Conservation (phyloP, 257 asterid genomes). For the Haberlea rhodopensis region DNA sequence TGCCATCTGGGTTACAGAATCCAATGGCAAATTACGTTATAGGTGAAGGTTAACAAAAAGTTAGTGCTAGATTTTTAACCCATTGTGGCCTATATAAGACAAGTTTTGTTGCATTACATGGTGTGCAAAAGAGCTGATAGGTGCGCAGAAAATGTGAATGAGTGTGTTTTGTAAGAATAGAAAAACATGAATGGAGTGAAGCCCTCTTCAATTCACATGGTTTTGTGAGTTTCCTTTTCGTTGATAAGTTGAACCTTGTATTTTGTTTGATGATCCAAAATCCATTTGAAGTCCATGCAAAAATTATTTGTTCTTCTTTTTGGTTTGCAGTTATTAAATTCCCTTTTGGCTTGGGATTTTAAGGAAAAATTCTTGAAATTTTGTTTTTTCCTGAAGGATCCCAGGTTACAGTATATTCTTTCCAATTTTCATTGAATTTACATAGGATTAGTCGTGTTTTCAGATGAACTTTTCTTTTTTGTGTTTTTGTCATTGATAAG, state of each 20-base stretch:
- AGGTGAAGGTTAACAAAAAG: too few species aligned
- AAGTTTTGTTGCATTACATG: too few species aligned
- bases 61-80: too few species aligned
- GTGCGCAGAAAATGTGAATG: too few species aligned
- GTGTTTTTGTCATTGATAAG: not conserved
- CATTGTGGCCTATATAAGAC: too few species aligned
- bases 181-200: conserved; percentile 7
- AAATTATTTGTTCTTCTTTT: too few species aligned
- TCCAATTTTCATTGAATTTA: not conserved
- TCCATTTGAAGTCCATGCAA: not conserved
- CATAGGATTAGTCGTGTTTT: too few species aligned
- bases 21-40: too few species aligned
- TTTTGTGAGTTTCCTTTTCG: conserved; percentile 32
- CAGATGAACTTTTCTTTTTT: not conserved
- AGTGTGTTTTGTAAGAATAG: too few species aligned
- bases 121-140: not conserved
- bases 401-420: not conserved
- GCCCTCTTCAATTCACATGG: conserved; percentile 20
- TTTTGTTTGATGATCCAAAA: conserved; percentile 13
- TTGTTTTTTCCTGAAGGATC: not conserved
- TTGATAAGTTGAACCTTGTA: conserved; percentile 18
- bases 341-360: not conserved
- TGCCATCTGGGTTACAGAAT: too few species aligned
- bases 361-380: not conserved
- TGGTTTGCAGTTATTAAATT: too few species aligned